Evolutionary conservation across 2,329 filamentous ascomycete species (phyloP), one percentile per base, ranked within the genome.

Genomic region (Cryphonectria nitschkei): DNA sequence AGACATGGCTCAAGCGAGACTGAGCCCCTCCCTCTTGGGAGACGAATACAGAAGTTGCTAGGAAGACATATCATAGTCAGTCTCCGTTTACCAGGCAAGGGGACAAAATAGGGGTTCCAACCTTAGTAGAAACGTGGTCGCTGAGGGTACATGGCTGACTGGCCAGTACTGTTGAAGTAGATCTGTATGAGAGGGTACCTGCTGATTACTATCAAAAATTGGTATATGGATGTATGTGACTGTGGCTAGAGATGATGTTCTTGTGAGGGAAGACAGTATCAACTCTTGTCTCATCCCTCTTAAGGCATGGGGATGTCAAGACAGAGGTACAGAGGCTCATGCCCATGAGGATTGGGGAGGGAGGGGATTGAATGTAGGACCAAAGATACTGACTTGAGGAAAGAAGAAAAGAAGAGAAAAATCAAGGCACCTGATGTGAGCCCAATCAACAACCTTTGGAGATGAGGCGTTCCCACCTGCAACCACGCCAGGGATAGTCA

Each of bases 1-100:
- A 74, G 89, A 86, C 92, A 94, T 94, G 68, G 64, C 63, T 50
- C 41, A 64, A n/a, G 39, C 14, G 52, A 9, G 60, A 13, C 22
- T n/a, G 34, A 9, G 34, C 2, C 16, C 46, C 46, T 50, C 46
- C 46, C 22, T 22, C 46, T n/a, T 46, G 46, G 22, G 46, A n/a
- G 63, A 32, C 37, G 60, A 22, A 39, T 19, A 29, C 26, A 3
- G 29, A 22, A 16, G 5, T 19, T 11, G 34, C 32, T 67, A 16
- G n/a, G 14, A 11, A 6, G 0, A 34, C 41, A 22, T 13, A 29
- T 3, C 11, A n/a, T n/a, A 50, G 46, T 50, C 46, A 50, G 19
- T 19, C n/a, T n/a, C 6, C 43, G 22, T 1, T 46, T 19, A 22
- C 7, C 22, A 46, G 3, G 4, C 1, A 2, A 46, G 2, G 8